phyloP scores from a whole-genome alignment of 179 eudicot genomes.

The Amaranthus tricolor region DNA sequence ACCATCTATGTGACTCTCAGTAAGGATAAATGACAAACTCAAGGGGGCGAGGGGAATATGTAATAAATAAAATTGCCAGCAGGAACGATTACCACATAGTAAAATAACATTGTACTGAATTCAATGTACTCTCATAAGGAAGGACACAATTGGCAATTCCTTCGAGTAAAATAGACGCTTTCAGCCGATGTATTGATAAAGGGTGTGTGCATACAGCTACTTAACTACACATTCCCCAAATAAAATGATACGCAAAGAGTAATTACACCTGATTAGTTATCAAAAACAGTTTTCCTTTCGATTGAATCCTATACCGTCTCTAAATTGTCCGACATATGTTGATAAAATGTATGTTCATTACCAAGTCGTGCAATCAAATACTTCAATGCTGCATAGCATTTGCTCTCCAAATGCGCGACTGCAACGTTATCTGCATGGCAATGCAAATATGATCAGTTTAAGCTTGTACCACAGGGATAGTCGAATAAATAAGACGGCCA shows the following conservation, averaged over 20 bases:
- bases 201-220: not conserved
- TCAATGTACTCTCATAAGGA: not conserved
- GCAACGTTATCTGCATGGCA: not conserved
- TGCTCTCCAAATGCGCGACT: not conserved
- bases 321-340: not conserved
- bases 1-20: not conserved
- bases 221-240: conserved; percentile 7
- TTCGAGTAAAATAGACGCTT: not conserved
- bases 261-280: not conserved
- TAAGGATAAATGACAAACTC: not conserved
- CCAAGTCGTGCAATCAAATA: not conserved
- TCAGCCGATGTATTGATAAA: not conserved
- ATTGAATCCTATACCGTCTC: not conserved
- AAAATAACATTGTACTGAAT: not conserved
- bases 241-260: not conserved
- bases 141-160: not conserved
- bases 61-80: no score
- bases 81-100: not conserved
- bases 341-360: not conserved
- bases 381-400: not conserved
- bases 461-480: not conserved
- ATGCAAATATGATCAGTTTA: not conserved
- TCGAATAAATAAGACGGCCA: not conserved
- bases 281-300: not conserved
- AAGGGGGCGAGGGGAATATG: no score